Evolutionary conservation across 352 stramenopile genomes (phyloP).

Genomic region (Albugo laibachii): DNA sequence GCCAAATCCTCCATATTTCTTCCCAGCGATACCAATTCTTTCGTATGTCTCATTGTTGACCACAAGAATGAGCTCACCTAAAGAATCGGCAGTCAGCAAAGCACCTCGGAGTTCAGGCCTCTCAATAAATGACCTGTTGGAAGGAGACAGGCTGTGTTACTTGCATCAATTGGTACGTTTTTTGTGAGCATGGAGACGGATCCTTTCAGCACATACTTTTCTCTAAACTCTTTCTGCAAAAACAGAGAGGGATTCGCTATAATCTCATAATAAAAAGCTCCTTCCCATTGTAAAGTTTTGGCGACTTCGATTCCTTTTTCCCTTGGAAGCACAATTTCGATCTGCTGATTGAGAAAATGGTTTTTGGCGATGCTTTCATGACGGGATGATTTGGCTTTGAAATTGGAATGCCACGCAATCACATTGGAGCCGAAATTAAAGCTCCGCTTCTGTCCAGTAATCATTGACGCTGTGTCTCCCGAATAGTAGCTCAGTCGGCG

Average conservation of each 20-base stretch:
- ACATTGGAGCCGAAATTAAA: no score
- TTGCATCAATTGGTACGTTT: constrained; percentile 41
- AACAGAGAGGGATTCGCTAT: constrained; percentile 27
- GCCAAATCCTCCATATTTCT: constrained; percentile 21
- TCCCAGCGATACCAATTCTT: constrained; percentile 42
- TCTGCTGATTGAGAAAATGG: constrained; percentile 43
- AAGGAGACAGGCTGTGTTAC: constrained; percentile 41
- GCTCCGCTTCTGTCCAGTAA: no score
- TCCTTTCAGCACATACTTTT: constrained; percentile 29
- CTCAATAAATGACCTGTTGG: constrained; percentile 3
- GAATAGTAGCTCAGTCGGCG: no score
- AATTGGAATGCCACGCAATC: constrained; percentile 35
- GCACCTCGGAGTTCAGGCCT: no score
- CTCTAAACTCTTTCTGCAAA: constrained; percentile 31
- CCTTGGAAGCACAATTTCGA: constrained; percentile 39
- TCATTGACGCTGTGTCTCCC: no score
- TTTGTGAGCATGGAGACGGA: constrained; percentile 55
- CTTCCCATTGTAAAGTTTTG: constrained; percentile 49
- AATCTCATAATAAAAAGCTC: constrained; percentile 66
- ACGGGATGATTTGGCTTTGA: constrained; percentile 21
- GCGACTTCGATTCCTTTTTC: constrained; percentile 12
- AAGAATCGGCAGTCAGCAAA: neutral
- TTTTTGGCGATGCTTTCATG: constrained; percentile 19
- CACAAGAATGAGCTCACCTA: constrained; percentile 44
- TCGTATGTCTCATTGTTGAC: constrained; percentile 44